Evolutionary conservation across 139 green algal genomes (phyloP).

Genomic region (Penium margaritaceum): DNA sequence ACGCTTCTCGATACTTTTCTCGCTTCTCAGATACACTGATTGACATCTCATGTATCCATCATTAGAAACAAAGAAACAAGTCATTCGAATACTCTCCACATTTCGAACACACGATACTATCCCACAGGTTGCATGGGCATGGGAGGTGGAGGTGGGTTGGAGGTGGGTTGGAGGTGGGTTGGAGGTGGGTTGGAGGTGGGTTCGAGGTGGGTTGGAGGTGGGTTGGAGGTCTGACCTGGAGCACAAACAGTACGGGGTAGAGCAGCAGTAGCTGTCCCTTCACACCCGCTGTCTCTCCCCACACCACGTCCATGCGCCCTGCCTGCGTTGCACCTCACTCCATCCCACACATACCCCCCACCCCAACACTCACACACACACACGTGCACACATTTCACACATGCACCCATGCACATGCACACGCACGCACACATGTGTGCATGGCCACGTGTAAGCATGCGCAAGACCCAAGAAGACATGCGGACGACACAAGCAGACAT

Average conservation of each 20-base stretch:
- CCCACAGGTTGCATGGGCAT: neutral
- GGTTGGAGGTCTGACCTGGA: slow-evolving; percentile 30
- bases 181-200: neutral
- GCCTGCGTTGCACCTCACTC: slow-evolving; percentile 19
- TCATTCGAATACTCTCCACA: neutral
- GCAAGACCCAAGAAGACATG: no score
- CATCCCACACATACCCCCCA: no score
- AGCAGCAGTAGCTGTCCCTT: slow-evolving; percentile 38
- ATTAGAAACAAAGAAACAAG: neutral
- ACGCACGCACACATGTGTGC: neutral
- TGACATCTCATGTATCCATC: neutral
- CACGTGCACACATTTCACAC: no score
- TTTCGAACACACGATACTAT: neutral
- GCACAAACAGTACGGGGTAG: slow-evolving; percentile 33
- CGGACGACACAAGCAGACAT: no score
- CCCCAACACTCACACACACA: no score
- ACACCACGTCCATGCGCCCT: slow-evolving; percentile 41
- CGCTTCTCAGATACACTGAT: no score
- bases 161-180: neutral
- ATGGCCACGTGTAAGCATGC: no score
- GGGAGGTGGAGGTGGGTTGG: neutral
- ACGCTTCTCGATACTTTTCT: no score
- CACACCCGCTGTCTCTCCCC: slow-evolving; percentile 40
- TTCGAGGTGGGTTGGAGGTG: neutral
- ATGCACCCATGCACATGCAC: neutral